Evolutionary conservation across 2,329 filamentous ascomycete species (phyloP).

Genomic region (Cladosporium sp.): DNA sequence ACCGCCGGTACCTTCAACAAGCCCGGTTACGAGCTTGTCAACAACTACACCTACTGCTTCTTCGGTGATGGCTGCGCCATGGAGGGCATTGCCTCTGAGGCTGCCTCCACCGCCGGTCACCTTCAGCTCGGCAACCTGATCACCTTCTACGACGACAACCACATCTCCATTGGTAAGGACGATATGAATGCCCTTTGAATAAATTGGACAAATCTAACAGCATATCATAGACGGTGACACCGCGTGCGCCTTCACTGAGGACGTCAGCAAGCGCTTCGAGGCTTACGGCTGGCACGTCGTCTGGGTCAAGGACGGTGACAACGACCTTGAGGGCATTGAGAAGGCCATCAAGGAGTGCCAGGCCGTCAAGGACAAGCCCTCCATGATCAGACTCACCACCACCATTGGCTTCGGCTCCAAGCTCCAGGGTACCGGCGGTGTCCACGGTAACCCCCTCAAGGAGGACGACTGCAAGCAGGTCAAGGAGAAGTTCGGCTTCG

Average conservation of each 20-base stretch:
- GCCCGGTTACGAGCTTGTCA: slow-evolving; percentile 80
- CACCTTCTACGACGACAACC: slow-evolving; percentile 96
- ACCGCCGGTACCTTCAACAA: slow-evolving; percentile 93
- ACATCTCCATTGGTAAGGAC: slow-evolving; percentile 73
- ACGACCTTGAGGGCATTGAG: slow-evolving; percentile 82
- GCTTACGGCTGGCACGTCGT: slow-evolving; percentile 93
- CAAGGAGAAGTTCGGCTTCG: slow-evolving; percentile 93
- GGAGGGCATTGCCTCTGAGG: slow-evolving; percentile 95
- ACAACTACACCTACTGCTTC: slow-evolving; percentile 97
- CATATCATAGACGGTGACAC: slow-evolving; percentile 73
- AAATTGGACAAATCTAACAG: slow-evolving; percentile 15
- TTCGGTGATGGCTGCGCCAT: slow-evolving; percentile 97
- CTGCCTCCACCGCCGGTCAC: slow-evolving; percentile 87
- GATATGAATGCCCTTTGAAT: not conserved
- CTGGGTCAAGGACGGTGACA: slow-evolving; percentile 80
- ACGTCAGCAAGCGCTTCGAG: slow-evolving; percentile 91
- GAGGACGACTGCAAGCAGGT: slow-evolving; percentile 87
- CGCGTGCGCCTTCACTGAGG: slow-evolving; percentile 94
- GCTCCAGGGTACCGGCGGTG: slow-evolving; percentile 87
- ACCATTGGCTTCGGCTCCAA: slow-evolving; percentile 95
- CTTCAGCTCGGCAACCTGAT: slow-evolving; percentile 97
- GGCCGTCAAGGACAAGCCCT: slow-evolving; percentile 90
- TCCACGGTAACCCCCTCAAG: slow-evolving; percentile 96
- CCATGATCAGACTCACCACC: slow-evolving; percentile 92
- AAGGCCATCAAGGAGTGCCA: slow-evolving; percentile 79